Base-by-base conservation (phyloP, 306 rosid genomes). In the Prunus padus region DNA sequence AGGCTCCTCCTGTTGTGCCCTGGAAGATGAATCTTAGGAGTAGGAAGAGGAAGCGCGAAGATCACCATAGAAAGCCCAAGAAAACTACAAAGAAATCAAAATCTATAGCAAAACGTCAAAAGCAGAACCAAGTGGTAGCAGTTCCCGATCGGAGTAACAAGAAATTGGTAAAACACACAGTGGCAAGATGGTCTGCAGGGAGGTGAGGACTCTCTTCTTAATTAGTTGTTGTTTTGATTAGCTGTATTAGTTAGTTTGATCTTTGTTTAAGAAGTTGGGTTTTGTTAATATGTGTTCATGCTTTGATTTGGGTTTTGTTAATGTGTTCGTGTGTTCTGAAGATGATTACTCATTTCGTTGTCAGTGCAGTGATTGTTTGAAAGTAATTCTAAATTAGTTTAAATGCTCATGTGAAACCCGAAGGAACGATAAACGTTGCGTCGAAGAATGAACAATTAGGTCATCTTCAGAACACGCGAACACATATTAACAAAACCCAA, bases 141-240 rank as follows among this genome's bases (percentile, higher is more conserved):
- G 70, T 75, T 73, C 54, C 74, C 57, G 71, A 61, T 51, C 19
- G 50, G 65, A 79, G 78, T 63, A 84, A 76, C 76, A 91, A 64
- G 42, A 86, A 83, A 60, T 45, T 62, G 28, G 75, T 50, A 57
- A 37, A 82, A 71, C 65, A 55, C 61, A 59, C 84, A 14, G 82
- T 85, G 23, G 84, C 84, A 16, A 83, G 91, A 83, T 88, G 91
- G 91, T 85, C 91, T 23, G 74, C 77, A 4, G 86, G 76, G 22
- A 83, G 91, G 91, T 85, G n/a, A 50, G 64, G 14, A 65, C 10
- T 13, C 20, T 4, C 5, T 31, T 10, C 30, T 76, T 22, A 13
- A 54, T 10, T 4, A 22, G 14, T 18, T 56, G 26, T n/a, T 16
- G n/a, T n/a, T n/a, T 55, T 12, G 16, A 8, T 15, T 52, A 73